These are phyloP conservation scores for Metarhizium humberi DNA, from an alignment of 2,329 filamentous ascomycete genomes.

Conservation along the genomic window DNA sequence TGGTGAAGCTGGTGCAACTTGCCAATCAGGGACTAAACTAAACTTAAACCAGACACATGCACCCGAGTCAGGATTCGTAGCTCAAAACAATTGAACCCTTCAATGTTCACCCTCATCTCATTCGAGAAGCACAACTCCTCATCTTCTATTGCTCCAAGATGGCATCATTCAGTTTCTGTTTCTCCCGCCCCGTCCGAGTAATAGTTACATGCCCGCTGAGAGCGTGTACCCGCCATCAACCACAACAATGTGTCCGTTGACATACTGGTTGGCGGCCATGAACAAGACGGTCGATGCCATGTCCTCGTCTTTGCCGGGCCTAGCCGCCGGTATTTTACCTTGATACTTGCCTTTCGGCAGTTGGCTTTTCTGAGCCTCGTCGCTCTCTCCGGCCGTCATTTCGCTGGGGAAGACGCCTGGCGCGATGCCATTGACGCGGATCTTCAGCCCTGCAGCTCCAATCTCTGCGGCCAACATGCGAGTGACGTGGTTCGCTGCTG, in stretches of 20 bases:
- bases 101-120: too few species aligned
- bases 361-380: slow-evolving; percentile 46
- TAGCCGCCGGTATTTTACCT: slow-evolving; percentile 48
- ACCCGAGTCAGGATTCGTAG: too few species aligned
- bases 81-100: too few species aligned
- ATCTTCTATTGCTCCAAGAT: too few species aligned
- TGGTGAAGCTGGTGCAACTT: too few species aligned
- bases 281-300: slow-evolving; percentile 60
- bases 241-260: slow-evolving; percentile 32
- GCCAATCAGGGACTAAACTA: too few species aligned
- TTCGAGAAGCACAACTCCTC: too few species aligned
- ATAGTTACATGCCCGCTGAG: slow-evolving; percentile 18
- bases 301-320: slow-evolving; percentile 62
- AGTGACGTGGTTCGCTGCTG: slow-evolving; percentile 53
- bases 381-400: slow-evolving; percentile 51
- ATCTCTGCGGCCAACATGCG: slow-evolving; percentile 56
- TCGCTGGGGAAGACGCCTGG: slow-evolving; percentile 64
- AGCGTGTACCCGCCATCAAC: slow-evolving; percentile 37
- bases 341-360: slow-evolving; percentile 48
- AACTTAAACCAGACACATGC: too few species aligned
- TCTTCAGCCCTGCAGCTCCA: slow-evolving; percentile 47
- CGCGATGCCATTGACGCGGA: slow-evolving; percentile 64
- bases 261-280: slow-evolving; percentile 32
- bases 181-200: too few species aligned
- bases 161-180: too few species aligned